Evolutionary conservation across 331 rosid species (phyloP).

Genomic region (Ulmus americana): DNA sequence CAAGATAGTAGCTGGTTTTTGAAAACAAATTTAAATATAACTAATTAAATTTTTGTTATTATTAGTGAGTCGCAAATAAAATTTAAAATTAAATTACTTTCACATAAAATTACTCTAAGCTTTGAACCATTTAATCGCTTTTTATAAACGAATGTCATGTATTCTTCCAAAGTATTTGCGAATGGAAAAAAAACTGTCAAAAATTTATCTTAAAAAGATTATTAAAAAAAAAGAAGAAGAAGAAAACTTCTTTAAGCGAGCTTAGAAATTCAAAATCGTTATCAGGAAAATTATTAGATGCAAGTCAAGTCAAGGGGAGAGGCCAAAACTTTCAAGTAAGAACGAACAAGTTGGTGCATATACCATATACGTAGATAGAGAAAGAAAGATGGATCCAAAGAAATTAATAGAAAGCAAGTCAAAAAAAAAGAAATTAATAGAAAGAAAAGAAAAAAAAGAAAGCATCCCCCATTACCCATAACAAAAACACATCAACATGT

Average conservation of each 20-base stretch:
- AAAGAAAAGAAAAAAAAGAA: not conserved
- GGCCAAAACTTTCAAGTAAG: not conserved
- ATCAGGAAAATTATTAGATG: not conserved
- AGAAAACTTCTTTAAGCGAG: conserved; percentile 17
- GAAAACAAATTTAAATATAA: too few species aligned
- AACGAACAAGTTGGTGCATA: not conserved
- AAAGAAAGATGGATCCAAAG: not conserved
- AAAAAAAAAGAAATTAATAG: not conserved
- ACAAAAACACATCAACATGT: conserved; percentile 36
- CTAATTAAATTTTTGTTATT: too few species aligned
- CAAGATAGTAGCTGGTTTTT: too few species aligned
- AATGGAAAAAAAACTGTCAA: too few species aligned
- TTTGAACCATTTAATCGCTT: too few species aligned
- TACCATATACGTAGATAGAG: not conserved
- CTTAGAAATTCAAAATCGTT: not conserved
- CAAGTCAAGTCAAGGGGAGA: too few species aligned
- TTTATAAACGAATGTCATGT: too few species aligned
- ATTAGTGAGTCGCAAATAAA: too few species aligned
- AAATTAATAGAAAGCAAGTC: not conserved
- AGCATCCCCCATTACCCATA: conserved; percentile 54
- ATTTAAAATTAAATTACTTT: too few species aligned
- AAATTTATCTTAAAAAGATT: too few species aligned
- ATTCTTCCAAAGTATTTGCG: too few species aligned
- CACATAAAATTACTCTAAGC: too few species aligned
- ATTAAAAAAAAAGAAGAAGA: not conserved